phyloP scores from a whole-genome alignment of 2,329 filamentous ascomycete species.

The Tolypocladium amazonense region DNA sequence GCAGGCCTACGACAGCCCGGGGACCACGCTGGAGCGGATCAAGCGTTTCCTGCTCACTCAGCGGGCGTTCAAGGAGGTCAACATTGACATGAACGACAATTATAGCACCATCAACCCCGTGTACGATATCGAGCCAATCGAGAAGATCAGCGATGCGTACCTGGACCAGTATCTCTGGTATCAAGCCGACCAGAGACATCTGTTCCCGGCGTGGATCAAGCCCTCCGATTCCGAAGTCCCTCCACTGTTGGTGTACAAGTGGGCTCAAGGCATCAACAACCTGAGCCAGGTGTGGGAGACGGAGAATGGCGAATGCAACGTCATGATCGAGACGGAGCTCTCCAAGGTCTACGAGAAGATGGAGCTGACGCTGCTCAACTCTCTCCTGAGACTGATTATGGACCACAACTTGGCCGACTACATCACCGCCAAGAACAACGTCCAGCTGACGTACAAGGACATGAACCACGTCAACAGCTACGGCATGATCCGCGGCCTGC shows the following conservation, averaged over 20 bases:
- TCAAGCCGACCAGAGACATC: constrained; percentile 90
- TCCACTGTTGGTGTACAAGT: constrained; percentile 90
- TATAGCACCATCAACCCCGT: constrained; percentile 99
- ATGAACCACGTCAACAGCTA: constrained; percentile 99
- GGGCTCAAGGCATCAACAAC: constrained; percentile 99
- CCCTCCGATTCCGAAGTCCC: constrained; percentile 97
- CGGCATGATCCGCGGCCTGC: constrained; percentile 92
- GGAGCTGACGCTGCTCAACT: constrained; percentile 89
- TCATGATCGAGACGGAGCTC: constrained; percentile 95
- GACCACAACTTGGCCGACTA: constrained; percentile 99
- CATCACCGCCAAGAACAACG: constrained; percentile 98
- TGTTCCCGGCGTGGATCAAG: constrained; percentile 99
- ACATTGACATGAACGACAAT: constrained; percentile 99
- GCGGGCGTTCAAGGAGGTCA: constrained; percentile 97
- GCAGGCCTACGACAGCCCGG: constrained; percentile 95
- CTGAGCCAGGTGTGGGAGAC: constrained; percentile 91
- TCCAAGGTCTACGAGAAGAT: constrained; percentile 99
- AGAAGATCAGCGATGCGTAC: constrained; percentile 98
- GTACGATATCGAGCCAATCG: constrained; percentile 96
- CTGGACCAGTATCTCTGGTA: constrained; percentile 99
- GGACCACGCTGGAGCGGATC: constrained; percentile 89
- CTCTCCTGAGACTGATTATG: constrained; percentile 90
- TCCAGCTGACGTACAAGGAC: constrained; percentile 97
- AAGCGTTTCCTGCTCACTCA: constrained; percentile 97
- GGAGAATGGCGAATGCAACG: constrained; percentile 89